Conservation (phyloP, 352 stramenopile species). For the Globisporangium orthogonon region DNA sequence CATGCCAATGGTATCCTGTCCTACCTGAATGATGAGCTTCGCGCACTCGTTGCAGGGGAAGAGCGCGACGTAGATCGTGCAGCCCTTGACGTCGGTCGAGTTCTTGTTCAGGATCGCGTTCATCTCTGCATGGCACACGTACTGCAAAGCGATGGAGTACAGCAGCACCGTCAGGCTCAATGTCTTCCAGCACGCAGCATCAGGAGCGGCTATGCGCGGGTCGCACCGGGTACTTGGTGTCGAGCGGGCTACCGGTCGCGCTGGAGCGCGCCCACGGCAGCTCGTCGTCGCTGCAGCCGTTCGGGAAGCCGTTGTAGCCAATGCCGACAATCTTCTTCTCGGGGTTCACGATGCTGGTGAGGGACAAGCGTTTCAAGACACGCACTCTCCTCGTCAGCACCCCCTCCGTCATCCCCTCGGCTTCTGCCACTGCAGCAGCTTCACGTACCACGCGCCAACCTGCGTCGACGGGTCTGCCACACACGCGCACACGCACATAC, state of each 20-base stretch:
- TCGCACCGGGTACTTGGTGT: conserved; percentile 93
- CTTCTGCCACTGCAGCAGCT: no score
- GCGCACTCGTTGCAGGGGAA: conserved; percentile 99
- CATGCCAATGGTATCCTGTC: background rate
- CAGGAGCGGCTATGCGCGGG: background rate
- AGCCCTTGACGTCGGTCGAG: conserved; percentile 89
- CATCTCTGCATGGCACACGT: conserved; percentile 98
- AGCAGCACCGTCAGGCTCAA: background rate
- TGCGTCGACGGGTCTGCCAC: conserved; percentile 93
- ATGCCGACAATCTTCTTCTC: conserved; percentile 97
- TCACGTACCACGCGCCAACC: conserved; percentile 90
- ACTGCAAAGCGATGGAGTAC: conserved; percentile 35
- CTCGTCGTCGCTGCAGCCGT: conserved; percentile 92
- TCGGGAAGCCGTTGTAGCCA: conserved; percentile 98
- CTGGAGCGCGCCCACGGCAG: conserved; percentile 91
- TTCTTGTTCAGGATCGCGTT: conserved; percentile 99
- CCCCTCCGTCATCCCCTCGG: no score
- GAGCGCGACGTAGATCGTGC: conserved; percentile 96
- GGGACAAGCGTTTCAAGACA: no score
- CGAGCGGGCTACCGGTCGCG: conserved; percentile 60
- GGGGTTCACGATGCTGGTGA: conserved; percentile 89
- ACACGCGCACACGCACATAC: background rate
- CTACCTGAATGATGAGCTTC: conserved; percentile 97
- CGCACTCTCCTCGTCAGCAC: background rate
- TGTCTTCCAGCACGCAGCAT: background rate